These are phyloP conservation scores for Peronospora farinosa DNA, from an alignment of 352 stramenopile genomes.

Conservation along the genomic window DNA sequence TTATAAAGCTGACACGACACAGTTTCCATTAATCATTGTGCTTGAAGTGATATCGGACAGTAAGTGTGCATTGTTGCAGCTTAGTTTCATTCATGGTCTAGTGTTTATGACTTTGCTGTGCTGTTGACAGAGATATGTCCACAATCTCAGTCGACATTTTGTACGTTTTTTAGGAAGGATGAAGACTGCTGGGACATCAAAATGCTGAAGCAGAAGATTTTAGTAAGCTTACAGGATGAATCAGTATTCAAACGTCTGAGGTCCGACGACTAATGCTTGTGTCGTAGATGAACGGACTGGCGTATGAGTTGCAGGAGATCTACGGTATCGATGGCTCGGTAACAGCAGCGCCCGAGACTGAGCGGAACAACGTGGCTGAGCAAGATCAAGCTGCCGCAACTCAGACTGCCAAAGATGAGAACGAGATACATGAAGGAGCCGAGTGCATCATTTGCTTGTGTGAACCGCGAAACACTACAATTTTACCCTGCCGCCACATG, in stretches of 20 bases:
- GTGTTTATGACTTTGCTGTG: slow-evolving; percentile 3
- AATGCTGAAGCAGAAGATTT: slow-evolving; percentile 82
- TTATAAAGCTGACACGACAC: slow-evolving; percentile 35
- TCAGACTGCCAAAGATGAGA: slow-evolving; percentile 32
- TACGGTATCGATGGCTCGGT: slow-evolving; percentile 79
- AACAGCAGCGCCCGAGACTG: slow-evolving; percentile 38
- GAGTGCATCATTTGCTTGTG: slow-evolving; percentile 87
- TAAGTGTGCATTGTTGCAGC: slow-evolving; percentile 16
- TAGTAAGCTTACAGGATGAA: slow-evolving; percentile 15
- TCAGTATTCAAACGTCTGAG: not conserved
- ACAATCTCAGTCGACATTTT: slow-evolving; percentile 79
- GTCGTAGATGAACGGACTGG: slow-evolving; percentile 51
- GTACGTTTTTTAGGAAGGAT: slow-evolving; percentile 51
- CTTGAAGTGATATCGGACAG: slow-evolving; percentile 49
- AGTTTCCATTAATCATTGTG: slow-evolving; percentile 66
- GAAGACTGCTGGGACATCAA: slow-evolving; percentile 50
- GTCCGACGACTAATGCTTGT: slow-evolving; percentile 4
- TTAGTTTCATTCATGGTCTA: slow-evolving; percentile 3
- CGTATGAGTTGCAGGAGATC: slow-evolving; percentile 85
- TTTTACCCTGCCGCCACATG: slow-evolving; percentile 84
- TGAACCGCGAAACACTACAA: slow-evolving; percentile 73
- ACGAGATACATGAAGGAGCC: slow-evolving; percentile 68
- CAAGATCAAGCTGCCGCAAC: slow-evolving; percentile 24
- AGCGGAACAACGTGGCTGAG: slow-evolving; percentile 21
- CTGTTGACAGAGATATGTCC: slow-evolving; percentile 26